A percentile compares a stretch with the other conserved stretches of the same genome.
These are phyloP conservation scores for Roridomyces roridus DNA, from an alignment of 768 basidiomycete species.

Conservation along the genomic window DNA sequence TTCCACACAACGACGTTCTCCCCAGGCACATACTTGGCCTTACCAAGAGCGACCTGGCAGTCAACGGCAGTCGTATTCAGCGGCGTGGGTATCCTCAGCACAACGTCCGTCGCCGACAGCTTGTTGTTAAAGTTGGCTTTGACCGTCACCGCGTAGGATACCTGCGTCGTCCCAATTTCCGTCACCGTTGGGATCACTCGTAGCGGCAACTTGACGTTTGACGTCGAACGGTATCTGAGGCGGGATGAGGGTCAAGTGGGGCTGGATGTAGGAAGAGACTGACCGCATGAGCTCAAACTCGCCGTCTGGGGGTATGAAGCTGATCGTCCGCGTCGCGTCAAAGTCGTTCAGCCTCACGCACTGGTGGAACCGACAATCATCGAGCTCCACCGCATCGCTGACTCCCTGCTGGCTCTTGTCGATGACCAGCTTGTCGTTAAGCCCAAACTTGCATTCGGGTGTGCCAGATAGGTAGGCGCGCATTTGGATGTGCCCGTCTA, in stretches of 20 bases:
- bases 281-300: conserved; percentile 98
- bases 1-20: conserved; percentile 99
- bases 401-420: conserved; percentile 78
- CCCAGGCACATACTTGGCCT: conserved; percentile 96
- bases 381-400: conserved; percentile 89
- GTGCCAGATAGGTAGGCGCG: conserved; percentile 95
- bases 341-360: conserved; percentile 96
- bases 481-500: conserved; percentile 98
- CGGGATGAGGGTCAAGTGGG: neutral
- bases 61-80: conserved; percentile 92
- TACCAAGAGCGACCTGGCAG: conserved; percentile 89
- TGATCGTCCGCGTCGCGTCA: conserved; percentile 92
- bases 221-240: conserved; percentile 89
- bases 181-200: conserved; percentile 89
- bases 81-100: conserved; percentile 94
- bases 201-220: conserved; percentile 94
- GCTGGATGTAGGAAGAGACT: conserved; percentile 29
- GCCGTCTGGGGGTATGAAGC: conserved; percentile 97
- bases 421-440: conserved; percentile 98
- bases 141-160: conserved; percentile 88
- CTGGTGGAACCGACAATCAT: conserved; percentile 99
- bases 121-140: conserved; percentile 92
- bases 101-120: conserved; percentile 90
- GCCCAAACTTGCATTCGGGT: conserved; percentile 98
- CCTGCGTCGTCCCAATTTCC: conserved; percentile 90